Conservation (phyloP, 495 filamentous ascomycete species). For the Aspergillus steynii region DNA sequence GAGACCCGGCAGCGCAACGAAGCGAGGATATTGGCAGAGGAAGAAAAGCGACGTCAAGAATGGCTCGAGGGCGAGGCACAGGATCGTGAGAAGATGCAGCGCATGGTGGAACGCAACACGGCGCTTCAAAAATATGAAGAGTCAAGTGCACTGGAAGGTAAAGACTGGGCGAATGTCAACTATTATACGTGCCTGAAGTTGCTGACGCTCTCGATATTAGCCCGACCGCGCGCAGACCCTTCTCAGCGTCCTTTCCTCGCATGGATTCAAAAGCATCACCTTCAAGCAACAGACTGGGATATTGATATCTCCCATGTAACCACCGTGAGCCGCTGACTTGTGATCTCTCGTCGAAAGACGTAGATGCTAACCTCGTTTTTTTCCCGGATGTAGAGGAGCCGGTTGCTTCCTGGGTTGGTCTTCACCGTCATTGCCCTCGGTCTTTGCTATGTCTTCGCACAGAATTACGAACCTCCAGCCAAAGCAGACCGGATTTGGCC, state of each 20-base stretch:
- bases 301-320: slow-evolving; percentile 34
- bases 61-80: slow-evolving; percentile 46
- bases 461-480: slow-evolving; percentile 63
- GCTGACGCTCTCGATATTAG: slow-evolving; percentile 9
- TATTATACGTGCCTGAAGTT: neutral
- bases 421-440: slow-evolving; percentile 54
- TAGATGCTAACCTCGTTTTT: neutral
- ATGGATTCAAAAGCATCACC: slow-evolving; percentile 52
- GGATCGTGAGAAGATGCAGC: slow-evolving; percentile 41
- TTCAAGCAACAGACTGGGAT: slow-evolving; percentile 37
- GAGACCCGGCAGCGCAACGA: slow-evolving; percentile 52
- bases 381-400: slow-evolving; percentile 41
- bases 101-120: slow-evolving; percentile 44
- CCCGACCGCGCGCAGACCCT: slow-evolving; percentile 46
- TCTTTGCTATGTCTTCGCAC: slow-evolving; percentile 54
- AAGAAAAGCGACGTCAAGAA: slow-evolving; percentile 48
- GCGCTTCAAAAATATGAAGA: slow-evolving; percentile 52
- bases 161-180: neutral
- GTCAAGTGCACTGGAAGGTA: slow-evolving; percentile 39
- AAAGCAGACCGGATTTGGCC: slow-evolving; percentile 64
- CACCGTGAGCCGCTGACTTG: slow-evolving; percentile 29
- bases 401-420: slow-evolving; percentile 64
- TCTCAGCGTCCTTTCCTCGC: slow-evolving; percentile 41
- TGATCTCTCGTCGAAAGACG: neutral
- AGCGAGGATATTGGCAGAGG: slow-evolving; percentile 40